A percentile compares a stretch with the other conserved stretches of the same genome.
phyloP scores from a whole-genome alignment of 2,329 filamentous ascomycete species.

The Cladorrhinum sp. region DNA sequence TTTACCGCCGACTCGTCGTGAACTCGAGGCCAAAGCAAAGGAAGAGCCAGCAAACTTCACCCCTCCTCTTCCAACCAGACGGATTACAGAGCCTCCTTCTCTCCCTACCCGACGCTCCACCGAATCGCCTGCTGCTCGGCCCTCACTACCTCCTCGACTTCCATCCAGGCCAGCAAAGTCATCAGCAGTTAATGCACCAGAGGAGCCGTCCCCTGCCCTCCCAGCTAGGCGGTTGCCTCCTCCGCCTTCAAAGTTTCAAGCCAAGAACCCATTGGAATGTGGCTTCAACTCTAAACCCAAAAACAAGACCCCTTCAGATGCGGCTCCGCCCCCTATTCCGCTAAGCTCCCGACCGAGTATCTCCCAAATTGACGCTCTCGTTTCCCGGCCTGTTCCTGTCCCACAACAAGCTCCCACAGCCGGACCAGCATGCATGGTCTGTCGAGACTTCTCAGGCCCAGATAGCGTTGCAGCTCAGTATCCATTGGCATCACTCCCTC shows the following conservation, averaged over 20 bases:
- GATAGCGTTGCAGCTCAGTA: slow-evolving; percentile 76
- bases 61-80: slow-evolving; percentile 37
- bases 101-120: background rate
- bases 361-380: slow-evolving; percentile 48
- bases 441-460: slow-evolving; percentile 81
- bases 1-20: slow-evolving; percentile 53
- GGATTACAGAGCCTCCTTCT: slow-evolving; percentile 31
- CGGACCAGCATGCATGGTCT: slow-evolving; percentile 62
- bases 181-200: slow-evolving; percentile 38
- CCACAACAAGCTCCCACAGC: slow-evolving; percentile 22
- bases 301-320: slow-evolving; percentile 25
- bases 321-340: slow-evolving; percentile 51
- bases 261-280: slow-evolving; percentile 31
- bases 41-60: slow-evolving; percentile 24
- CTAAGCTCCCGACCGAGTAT: slow-evolving; percentile 49
- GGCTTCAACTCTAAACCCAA: slow-evolving; percentile 26
- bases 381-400: slow-evolving; percentile 33
- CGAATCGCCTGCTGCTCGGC: slow-evolving; percentile 24
- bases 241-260: slow-evolving; percentile 32
- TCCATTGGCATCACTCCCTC: slow-evolving; percentile 68
- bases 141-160: slow-evolving; percentile 48
- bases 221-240: slow-evolving; percentile 41
- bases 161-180: slow-evolving; percentile 47
- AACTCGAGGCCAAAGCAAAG: slow-evolving; percentile 48
- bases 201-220: slow-evolving; percentile 55